A percentile compares a stretch with the other conserved stretches of the same genome.
These are phyloP conservation scores for Aureobasidium sp. DNA, from an alignment of 2,329 filamentous ascomycete genomes.

Conservation along the genomic window DNA sequence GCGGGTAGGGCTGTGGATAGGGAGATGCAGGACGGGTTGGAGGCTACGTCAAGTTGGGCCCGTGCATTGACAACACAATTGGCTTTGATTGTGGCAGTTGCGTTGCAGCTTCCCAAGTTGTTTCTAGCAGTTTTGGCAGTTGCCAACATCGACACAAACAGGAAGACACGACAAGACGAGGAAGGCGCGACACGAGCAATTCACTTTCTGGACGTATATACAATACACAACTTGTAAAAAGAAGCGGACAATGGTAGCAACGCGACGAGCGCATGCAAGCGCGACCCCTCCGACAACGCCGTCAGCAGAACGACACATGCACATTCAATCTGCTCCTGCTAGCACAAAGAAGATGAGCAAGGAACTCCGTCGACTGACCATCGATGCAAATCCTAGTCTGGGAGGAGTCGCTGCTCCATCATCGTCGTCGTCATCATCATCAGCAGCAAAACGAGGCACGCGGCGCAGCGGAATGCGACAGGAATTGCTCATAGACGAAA, in stretches of 20 bases:
- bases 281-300: conserved; percentile 14
- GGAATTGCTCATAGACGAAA: not conserved
- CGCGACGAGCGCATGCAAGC: conserved; percentile 11
- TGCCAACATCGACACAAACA: not conserved
- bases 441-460: not conserved
- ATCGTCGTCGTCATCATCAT: not conserved
- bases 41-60: no score
- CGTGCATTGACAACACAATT: no score
- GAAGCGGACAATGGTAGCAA: not conserved
- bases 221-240: no score
- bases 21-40: no score
- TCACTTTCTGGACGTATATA: not conserved
- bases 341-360: conserved; percentile 7
- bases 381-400: conserved; percentile 10
- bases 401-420: not conserved
- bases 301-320: not conserved
- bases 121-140: not conserved
- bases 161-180: not conserved
- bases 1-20: not conserved
- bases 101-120: no score
- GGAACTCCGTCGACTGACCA: conserved; percentile 1
- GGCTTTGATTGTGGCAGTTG: no score
- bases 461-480: conserved; percentile 4
- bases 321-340: not conserved
- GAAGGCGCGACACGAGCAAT: not conserved